phyloP scores from a whole-genome alignment of 2,329 filamentous ascomycete genomes.

The Colletotrichum musae region DNA sequence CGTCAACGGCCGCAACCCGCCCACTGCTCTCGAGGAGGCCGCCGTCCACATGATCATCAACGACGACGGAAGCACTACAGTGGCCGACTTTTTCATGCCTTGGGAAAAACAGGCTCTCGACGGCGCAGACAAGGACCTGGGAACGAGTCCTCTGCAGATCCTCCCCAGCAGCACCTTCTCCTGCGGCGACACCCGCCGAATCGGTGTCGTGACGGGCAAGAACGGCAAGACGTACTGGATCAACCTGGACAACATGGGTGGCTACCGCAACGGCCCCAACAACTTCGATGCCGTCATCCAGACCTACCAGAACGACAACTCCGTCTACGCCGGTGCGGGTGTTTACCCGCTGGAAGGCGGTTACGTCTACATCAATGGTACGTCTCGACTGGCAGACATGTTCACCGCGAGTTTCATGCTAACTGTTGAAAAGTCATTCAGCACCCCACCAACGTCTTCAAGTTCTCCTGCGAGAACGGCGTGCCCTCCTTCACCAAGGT shows the following conservation, averaged over 20 bases:
- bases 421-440: constrained; percentile 58
- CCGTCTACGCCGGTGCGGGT: constrained; percentile 62
- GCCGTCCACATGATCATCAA: constrained; percentile 60
- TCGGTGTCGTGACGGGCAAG: constrained; percentile 66
- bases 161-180: constrained; percentile 60
- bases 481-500: constrained; percentile 68
- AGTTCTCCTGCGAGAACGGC: constrained; percentile 67
- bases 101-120: constrained; percentile 66
- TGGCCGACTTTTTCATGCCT: constrained; percentile 69
- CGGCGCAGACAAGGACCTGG: constrained; percentile 66
- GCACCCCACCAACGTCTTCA: constrained; percentile 69
- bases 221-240: constrained; percentile 64
- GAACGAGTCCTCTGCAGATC: constrained; percentile 61
- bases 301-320: constrained; percentile 59
- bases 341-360: constrained; percentile 65
- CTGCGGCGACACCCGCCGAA: constrained; percentile 59
- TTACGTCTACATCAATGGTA: constrained; percentile 62
- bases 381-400: background rate
- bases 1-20: constrained; percentile 54
- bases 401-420: accelerated
- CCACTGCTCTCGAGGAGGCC: constrained; percentile 60
- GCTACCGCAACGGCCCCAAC: constrained; percentile 54
- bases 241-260: constrained; percentile 57
- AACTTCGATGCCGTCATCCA: constrained; percentile 60
- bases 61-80: constrained; percentile 56